Conservation (phyloP, 2,329 filamentous ascomycete genomes). For the Pseudogymnoascus sp. region DNA sequence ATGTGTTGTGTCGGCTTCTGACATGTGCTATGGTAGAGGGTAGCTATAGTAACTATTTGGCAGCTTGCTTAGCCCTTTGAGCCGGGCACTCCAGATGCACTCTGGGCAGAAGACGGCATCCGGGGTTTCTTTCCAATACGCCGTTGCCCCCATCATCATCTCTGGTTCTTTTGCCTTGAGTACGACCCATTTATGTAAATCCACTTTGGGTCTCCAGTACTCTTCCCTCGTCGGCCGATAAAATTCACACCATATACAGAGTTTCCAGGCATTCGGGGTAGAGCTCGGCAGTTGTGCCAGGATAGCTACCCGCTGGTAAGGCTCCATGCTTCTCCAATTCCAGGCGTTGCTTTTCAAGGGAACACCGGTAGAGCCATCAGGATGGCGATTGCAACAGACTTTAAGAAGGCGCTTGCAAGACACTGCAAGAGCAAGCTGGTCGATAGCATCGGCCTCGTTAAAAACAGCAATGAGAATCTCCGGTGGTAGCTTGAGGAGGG, state of each 20-base stretch:
- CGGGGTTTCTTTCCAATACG: neutral
- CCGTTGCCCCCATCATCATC: neutral
- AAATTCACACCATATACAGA: neutral
- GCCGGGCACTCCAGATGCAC: neutral
- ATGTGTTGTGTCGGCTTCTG: neutral
- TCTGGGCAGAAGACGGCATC: neutral
- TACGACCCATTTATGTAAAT: neutral
- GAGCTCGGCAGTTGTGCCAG: neutral
- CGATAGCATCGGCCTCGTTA: neutral
- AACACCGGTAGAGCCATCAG: neutral
- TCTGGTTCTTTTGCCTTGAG: neutral
- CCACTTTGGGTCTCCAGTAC: neutral
- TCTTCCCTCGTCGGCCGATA: neutral
- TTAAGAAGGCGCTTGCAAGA: neutral
- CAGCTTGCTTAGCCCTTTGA: neutral
- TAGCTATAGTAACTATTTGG: neutral
- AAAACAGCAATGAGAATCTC: neutral
- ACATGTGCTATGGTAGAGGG: neutral
- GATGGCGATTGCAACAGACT: neutral
- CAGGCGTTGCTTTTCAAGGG: neutral
- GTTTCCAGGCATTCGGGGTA: neutral
- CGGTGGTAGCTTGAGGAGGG: neutral
- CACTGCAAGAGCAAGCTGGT: neutral
- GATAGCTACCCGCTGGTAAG: neutral
- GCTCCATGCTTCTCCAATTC: neutral